phyloP scores from a whole-genome alignment of 2,329 filamentous ascomycete species.

The Ascochyta rabiei region DNA sequence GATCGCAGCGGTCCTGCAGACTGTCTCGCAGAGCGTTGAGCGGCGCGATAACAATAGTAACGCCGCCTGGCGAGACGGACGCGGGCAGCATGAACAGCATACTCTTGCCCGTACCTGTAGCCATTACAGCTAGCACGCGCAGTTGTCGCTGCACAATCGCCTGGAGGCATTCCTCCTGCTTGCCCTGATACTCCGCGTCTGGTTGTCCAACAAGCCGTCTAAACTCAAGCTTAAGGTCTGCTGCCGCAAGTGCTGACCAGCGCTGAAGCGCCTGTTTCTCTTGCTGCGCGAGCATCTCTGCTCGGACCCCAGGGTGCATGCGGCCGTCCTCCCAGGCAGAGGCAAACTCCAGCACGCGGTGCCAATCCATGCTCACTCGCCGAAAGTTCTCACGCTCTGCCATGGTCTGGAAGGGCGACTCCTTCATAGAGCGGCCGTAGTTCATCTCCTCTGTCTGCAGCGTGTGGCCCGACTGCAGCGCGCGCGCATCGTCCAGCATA shows the following conservation, averaged over 20 bases:
- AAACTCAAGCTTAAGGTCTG: conserved; percentile 5
- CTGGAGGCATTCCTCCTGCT: conserved; percentile 16
- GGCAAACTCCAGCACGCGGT: neutral
- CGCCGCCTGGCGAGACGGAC: too few species aligned
- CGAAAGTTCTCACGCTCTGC: neutral
- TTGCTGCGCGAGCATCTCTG: too few species aligned
- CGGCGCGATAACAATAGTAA: neutral
- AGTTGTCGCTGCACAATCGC: conserved; percentile 11
- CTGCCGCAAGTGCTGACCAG: conserved; percentile 2
- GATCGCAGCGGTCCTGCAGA: conserved; percentile 6
- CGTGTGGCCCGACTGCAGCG: neutral
- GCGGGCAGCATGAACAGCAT: conserved; percentile 29
- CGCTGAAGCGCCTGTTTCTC: too few species aligned
- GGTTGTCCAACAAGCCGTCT: neutral
- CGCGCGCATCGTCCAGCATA: neutral
- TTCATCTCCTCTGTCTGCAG: neutral
- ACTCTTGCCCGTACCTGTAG: conserved; percentile 24
- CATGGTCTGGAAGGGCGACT: conserved; percentile 2
- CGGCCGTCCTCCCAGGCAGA: too few species aligned
- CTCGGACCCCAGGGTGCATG: too few species aligned
- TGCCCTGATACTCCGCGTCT: conserved; percentile 9
- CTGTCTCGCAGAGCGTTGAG: conserved; percentile 20
- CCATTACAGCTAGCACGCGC: conserved; percentile 16
- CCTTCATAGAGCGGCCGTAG: neutral
- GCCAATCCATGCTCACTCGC: neutral